Conservation (phyloP, 1,284 basidiomycete species). For the Caloboletus firmus region DNA sequence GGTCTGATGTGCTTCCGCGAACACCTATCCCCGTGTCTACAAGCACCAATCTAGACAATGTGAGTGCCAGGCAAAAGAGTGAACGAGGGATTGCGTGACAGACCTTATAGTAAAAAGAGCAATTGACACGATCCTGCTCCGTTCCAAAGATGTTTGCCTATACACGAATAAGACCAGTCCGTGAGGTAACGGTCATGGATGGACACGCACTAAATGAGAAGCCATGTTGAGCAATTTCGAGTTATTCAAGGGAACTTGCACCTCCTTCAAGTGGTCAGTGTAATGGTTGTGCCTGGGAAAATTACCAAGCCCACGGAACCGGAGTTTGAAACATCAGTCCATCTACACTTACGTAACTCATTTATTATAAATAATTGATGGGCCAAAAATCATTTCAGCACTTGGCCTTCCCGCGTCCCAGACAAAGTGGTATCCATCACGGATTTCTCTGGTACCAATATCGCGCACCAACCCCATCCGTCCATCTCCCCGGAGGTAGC, state of each 20-base stretch:
- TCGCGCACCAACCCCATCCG: too few species aligned
- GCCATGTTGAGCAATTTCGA: constrained; percentile 45
- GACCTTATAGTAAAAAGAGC: constrained; percentile 94
- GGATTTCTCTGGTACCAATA: too few species aligned
- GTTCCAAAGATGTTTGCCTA: constrained; percentile 86
- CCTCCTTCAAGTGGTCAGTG: not conserved
- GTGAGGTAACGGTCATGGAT: not conserved
- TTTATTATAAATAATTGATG: too few species aligned
- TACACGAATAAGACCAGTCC: not conserved
- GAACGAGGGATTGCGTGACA: constrained; percentile 20
- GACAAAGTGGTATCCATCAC: too few species aligned
- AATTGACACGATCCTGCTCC: constrained; percentile 92
- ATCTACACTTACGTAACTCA: too few species aligned
- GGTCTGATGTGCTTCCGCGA: constrained; percentile 98
- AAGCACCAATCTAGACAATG: constrained; percentile 79
- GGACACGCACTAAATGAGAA: constrained; percentile 55
- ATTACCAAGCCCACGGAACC: constrained; percentile 22
- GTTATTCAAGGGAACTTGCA: not conserved
- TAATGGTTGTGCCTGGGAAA: constrained; percentile 1
- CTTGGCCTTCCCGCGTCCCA: too few species aligned
- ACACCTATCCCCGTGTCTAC: constrained; percentile 93
- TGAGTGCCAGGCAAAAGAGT: constrained; percentile 11
- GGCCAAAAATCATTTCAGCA: too few species aligned
- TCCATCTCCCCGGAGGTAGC: too few species aligned
- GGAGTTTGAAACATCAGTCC: constrained; percentile 18